phyloP scores from a whole-genome alignment of 2,329 filamentous ascomycete genomes.

The Venturia aucupariae region DNA sequence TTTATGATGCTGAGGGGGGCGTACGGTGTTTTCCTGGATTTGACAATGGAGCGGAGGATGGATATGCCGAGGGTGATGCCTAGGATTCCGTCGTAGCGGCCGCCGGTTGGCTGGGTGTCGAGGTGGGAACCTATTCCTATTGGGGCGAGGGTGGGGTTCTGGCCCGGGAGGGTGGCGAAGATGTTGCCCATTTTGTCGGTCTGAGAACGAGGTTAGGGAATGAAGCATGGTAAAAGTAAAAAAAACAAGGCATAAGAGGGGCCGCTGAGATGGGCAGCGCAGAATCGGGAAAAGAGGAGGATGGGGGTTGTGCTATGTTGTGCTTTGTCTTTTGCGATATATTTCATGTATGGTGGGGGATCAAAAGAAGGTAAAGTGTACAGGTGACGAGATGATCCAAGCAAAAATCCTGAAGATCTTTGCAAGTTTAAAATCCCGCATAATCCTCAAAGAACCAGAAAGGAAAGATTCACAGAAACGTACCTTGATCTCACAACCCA shows the following conservation, averaged over 20 bases:
- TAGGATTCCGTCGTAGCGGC: constrained; percentile 67
- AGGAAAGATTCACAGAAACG: not conserved
- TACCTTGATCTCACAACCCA: constrained; percentile 45
- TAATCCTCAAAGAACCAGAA: not conserved
- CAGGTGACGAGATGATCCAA: no score
- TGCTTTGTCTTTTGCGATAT: no score
- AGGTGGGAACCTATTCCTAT: constrained; percentile 48
- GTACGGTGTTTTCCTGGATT: constrained; percentile 58
- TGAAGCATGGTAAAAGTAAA: no score
- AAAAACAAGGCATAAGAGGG: no score
- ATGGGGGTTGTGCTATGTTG: no score
- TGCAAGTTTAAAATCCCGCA: no score
- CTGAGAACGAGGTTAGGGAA: constrained; percentile 35
- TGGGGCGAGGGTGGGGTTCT: constrained; percentile 49
- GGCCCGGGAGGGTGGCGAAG: constrained; percentile 61
- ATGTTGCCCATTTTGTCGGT: constrained; percentile 74
- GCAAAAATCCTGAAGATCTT: no score
- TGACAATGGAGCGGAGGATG: constrained; percentile 57
- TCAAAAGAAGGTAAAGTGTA: no score
- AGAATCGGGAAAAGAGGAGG: no score
- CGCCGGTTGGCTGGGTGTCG: constrained; percentile 49
- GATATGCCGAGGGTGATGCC: constrained; percentile 66
- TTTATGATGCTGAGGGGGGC: constrained; percentile 67
- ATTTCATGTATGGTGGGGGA: no score
- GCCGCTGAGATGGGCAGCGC: no score